Evolutionary conservation across 2,329 filamentous ascomycete species (phyloP).

Genomic region (Monosporascus cannonballus): DNA sequence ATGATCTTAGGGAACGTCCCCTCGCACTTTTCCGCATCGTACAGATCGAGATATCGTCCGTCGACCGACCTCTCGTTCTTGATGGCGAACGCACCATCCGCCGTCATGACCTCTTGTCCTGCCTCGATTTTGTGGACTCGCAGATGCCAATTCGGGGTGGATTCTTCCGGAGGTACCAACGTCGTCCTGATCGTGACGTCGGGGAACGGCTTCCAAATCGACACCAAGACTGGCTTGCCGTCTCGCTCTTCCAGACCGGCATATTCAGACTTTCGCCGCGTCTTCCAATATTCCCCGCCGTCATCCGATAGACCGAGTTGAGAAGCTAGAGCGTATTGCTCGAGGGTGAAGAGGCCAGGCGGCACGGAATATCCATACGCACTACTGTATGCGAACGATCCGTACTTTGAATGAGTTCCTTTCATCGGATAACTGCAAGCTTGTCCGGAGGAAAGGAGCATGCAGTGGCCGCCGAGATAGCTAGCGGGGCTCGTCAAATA

Average conservation of each 20-base stretch:
- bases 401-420: constrained; percentile 76
- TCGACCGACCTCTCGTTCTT: constrained; percentile 43
- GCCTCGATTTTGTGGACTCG: constrained; percentile 57
- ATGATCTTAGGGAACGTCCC: constrained; percentile 51
- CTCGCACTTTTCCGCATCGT: constrained; percentile 38
- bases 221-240: constrained; percentile 55
- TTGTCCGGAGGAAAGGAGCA: constrained; percentile 70
- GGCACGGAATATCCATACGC: constrained; percentile 74
- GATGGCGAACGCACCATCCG: constrained; percentile 71
- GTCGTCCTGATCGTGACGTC: constrained; percentile 63
- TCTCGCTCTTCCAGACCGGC: constrained; percentile 54
- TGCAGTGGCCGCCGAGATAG: constrained; percentile 66
- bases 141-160: constrained; percentile 63
- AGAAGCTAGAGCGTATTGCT: constrained; percentile 70
- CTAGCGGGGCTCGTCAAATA: constrained; percentile 26
- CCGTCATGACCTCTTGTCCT: constrained; percentile 59
- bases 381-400: constrained; percentile 70
- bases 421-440: constrained; percentile 80
- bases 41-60: constrained; percentile 45
- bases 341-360: constrained; percentile 67
- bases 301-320: constrained; percentile 73
- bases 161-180: constrained; percentile 54
- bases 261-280: constrained; percentile 61
- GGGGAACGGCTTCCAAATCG: constrained; percentile 63
- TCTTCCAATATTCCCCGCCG: constrained; percentile 73